Evolutionary conservation across 2,329 filamentous ascomycete species (phyloP), one percentile per base, ranked within the genome.

Genomic region (Colletotrichum gigasporum): DNA sequence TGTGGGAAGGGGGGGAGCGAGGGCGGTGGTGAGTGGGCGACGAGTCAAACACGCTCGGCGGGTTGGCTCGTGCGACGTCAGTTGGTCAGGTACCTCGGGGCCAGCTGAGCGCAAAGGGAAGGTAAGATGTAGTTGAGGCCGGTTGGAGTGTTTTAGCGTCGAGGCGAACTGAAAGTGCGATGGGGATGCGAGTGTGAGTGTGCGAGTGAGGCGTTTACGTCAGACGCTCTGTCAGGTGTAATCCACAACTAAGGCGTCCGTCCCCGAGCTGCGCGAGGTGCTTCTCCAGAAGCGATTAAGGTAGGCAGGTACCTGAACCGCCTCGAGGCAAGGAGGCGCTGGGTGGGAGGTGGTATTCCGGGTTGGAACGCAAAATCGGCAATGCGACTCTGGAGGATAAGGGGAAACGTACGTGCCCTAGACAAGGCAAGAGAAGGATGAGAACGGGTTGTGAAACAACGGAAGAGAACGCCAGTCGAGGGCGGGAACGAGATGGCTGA

Each of bases 31-130:
- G 32, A 37, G 48, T 44, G 22, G 30, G 48, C 56, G 30, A 42
- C 56, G 62, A 65, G 62, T 65, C 62, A 62, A 64, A 44, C 35
- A 55, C 42, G 35, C 14, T 44, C 14, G 42, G 24, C 26, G 28
- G 20, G 42, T 50, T 62, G 48, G 62, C 62, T 65, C 48, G 62
- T 65, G 62, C 62, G 57, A 65, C 35, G 35, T 65, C 24, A 54
- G 41, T 54, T 39, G 41, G 47, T 35, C 56, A 54, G 56, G 44
- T 51, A 65, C 57, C 56, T 64, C 28, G n/a, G 26, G 34, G 24
- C 56, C 56, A 61, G 62, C 48, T 62, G 48, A 55, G 56, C 30
- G 12, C 22, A n/a, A 18, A 16, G 26, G 6, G 26, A 18, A 11
- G 32, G 28, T 30, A 18, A 26, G 20, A 32, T 26, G 12, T 52